These are phyloP conservation scores for Exophiala aquamarina DNA, from an alignment of 2,329 filamentous ascomycete species.

Conservation along the genomic window DNA sequence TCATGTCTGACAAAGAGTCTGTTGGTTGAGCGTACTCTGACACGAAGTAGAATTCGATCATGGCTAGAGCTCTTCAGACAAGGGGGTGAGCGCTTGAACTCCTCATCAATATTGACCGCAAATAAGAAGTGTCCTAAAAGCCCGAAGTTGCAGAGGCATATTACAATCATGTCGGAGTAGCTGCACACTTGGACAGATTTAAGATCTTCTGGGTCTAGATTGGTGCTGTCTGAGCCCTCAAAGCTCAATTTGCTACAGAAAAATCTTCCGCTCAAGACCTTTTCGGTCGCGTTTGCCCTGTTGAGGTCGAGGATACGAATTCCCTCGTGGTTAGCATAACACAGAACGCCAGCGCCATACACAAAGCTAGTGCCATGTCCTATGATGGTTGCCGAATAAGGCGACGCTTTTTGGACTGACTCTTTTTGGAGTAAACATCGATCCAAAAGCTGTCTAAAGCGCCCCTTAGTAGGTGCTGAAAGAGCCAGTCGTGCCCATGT, in stretches of 20 bases:
- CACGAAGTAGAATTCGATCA: conserved; percentile 42
- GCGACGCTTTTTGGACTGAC: conserved; percentile 56
- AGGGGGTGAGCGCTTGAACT: not conserved
- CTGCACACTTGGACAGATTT: conserved; percentile 53
- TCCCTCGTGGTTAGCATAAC: conserved; percentile 56
- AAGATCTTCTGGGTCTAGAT: conserved; percentile 28
- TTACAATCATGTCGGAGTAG: conserved; percentile 57
- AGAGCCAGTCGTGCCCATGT: conserved; percentile 40
- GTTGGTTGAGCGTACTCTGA: conserved; percentile 46
- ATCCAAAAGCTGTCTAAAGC: no score
- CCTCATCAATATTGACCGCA: conserved; percentile 45
- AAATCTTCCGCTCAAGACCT: conserved; percentile 55
- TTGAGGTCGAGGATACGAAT: conserved; percentile 63
- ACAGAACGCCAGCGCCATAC: conserved; percentile 64
- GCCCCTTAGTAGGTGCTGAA: conserved; percentile 59
- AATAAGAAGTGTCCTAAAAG: conserved; percentile 52
- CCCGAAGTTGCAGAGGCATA: conserved; percentile 55
- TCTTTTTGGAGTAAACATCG: conserved; percentile 58
- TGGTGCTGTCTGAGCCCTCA: conserved; percentile 17
- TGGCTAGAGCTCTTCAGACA: conserved; percentile 5
- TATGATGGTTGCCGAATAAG: conserved; percentile 61
- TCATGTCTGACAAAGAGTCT: conserved; percentile 70
- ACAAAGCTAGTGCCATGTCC: conserved; percentile 62
- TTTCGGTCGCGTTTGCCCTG: conserved; percentile 48
- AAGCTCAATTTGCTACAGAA: conserved; percentile 35